phyloP scores from a whole-genome alignment of 2,329 filamentous ascomycete species.

The Epichloe coenophiala region DNA sequence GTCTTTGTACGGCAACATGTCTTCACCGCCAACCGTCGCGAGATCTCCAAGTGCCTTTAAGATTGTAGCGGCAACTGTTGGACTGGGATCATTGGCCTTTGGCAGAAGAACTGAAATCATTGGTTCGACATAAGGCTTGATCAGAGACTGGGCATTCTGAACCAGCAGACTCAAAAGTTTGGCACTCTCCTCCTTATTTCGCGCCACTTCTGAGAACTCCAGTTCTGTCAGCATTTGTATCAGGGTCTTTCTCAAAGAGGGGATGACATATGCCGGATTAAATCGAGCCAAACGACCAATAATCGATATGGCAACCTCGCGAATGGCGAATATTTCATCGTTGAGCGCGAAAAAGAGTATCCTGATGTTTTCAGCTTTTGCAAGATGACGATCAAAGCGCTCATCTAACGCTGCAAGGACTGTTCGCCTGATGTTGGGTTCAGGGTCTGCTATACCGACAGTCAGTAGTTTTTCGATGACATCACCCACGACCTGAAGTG shows the following conservation, averaged over 20 bases:
- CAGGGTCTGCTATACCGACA: conserved; percentile 83
- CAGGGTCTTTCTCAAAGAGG: conserved; percentile 83
- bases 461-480: conserved; percentile 95
- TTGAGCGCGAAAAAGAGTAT: conserved; percentile 92
- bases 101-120: conserved; percentile 92
- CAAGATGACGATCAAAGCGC: conserved; percentile 91
- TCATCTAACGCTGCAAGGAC: conserved; percentile 82
- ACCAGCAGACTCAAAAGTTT: conserved; percentile 86
- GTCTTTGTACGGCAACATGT: conserved; percentile 86
- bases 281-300: conserved; percentile 83
- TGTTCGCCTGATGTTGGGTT: conserved; percentile 76
- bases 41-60: conserved; percentile 89
- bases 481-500: conserved; percentile 91
- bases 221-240: conserved; percentile 94
- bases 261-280: conserved; percentile 96
- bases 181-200: conserved; percentile 93
- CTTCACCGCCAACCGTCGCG: conserved; percentile 82
- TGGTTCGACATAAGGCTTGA: conserved; percentile 92
- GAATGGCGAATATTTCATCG: conserved; percentile 82
- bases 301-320: conserved; percentile 90
- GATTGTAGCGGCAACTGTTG: conserved; percentile 88
- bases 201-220: conserved; percentile 85
- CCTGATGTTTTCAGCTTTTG: conserved; percentile 92
- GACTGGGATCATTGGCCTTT: conserved; percentile 73
- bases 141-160: conserved; percentile 80